Evolutionary conservation across 1,139 yeast genomes (phyloP), one percentile per base, ranked within the genome.

Genomic region (Candida buenavistaensis): DNA sequence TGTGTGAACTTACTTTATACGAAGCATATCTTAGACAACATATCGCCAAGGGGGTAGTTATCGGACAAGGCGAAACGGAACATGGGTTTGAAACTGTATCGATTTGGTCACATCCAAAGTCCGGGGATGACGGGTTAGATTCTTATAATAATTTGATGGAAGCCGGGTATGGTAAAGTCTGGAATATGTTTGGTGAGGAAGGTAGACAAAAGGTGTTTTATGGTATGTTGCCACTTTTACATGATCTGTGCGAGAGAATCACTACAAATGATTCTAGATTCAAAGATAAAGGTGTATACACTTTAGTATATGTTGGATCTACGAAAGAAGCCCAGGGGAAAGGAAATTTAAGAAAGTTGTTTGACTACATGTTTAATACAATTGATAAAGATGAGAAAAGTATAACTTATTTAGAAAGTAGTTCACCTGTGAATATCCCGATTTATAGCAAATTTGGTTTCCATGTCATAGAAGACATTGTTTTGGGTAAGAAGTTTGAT

Each of bases 261-360:
- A 38, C 62, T 19, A 33, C 44, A 7, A 53, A 48, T 21, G 73
- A 68, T 45, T 40, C 55, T 6, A 47, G 72, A 28, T 67, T 70
- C 37, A 45, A 56, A 39, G 62, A 59, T 30, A 69, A 68, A 37
- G 64, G 68, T 27, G 53, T 68, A 6, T 80, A 69, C 61, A 78
- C 83, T 12, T 66, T 80, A 49, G 83, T 80, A 23, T 80, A 80
- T 49, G 57, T 80, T 30, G 87, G 85, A 2, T 73, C 82, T 6
- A 61, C 73, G 8, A 70, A 68, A n/a, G 50, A 57, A 14, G 83
- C 84, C 7, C 65, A 83, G 48, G 87, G 87, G 23, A 80, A 80
- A 53, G 87, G 87, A 6, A 79, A 80, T 51, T 78, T 72, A n/a
- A 56, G 86, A 30, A 66, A 66, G 33, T 63, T 78, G 50, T 72